phyloP scores from a whole-genome alignment of 768 basidiomycete species.

The Lentinus tigrinus region DNA sequence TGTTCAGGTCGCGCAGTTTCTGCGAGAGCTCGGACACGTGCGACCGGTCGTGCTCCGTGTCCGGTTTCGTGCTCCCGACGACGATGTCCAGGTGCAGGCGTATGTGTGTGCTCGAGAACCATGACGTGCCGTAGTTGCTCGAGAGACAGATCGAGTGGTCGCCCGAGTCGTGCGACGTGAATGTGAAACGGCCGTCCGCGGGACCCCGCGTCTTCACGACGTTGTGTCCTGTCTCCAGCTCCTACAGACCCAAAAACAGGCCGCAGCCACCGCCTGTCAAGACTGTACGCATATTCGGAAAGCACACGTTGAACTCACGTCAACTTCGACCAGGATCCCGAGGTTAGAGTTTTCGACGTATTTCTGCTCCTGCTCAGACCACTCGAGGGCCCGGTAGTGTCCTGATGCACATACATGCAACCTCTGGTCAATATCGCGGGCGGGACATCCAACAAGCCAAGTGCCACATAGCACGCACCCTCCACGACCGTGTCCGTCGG shows the following conservation, averaged over 20 bases:
- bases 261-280: neutral
- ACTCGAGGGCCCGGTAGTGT: slow-evolving; percentile 90
- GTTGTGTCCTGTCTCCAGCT: slow-evolving; percentile 75
- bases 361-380: slow-evolving; percentile 67
- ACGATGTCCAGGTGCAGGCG: slow-evolving; percentile 93
- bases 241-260: slow-evolving; percentile 46
- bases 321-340: slow-evolving; percentile 88
- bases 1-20: slow-evolving; percentile 90
- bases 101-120: slow-evolving; percentile 83
- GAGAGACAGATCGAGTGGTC: slow-evolving; percentile 98
- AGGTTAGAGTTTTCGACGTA: slow-evolving; percentile 75
- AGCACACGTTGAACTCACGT: slow-evolving; percentile 49
- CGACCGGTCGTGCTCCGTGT: slow-evolving; percentile 82
- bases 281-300: neutral
- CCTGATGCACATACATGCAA: slow-evolving; percentile 44
- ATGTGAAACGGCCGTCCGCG: slow-evolving; percentile 89
- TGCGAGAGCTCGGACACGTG: slow-evolving; percentile 80
- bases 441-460: neutral
- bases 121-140: slow-evolving; percentile 82
- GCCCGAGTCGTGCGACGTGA: slow-evolving; percentile 94
- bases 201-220: slow-evolving; percentile 92
- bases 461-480: slow-evolving; percentile 47
- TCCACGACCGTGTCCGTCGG: slow-evolving; percentile 95
- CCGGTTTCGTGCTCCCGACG: slow-evolving; percentile 83
- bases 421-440: neutral